A percentile compares a stretch with the other conserved stretches of the same genome.
phyloP scores from a whole-genome alignment of 345 rosid species.

The Brassica rapa region DNA sequence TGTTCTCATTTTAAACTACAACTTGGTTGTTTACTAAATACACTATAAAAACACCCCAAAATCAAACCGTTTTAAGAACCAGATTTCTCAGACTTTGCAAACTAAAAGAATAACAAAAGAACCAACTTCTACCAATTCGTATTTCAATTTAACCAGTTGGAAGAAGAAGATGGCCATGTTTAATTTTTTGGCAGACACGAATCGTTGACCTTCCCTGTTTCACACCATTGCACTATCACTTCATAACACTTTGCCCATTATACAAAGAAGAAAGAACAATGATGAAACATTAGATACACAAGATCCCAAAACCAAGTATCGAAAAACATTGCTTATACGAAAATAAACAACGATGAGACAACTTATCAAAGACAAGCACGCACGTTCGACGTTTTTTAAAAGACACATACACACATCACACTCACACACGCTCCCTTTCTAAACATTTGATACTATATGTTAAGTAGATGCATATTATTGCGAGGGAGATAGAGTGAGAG shows the following conservation, averaged over 20 bases:
- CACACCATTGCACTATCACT: background rate
- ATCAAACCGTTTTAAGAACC: background rate
- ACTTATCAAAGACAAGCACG: conserved; percentile 34
- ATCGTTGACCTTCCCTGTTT: conserved; percentile 2
- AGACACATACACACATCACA: conserved; percentile 14
- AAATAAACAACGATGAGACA: conserved; percentile 35
- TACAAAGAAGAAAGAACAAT: background rate
- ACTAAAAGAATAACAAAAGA: background rate
- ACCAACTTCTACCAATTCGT: background rate
- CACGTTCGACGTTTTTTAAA: conserved; percentile 29
- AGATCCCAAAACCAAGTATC: background rate
- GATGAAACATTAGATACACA: background rate
- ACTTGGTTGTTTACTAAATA: background rate
- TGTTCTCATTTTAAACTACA: background rate
- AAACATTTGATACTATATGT: conserved; percentile 20
- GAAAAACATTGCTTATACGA: conserved; percentile 28
- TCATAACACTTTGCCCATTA: background rate
- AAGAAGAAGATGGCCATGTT: background rate
- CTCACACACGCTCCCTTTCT: background rate
- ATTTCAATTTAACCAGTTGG: background rate
- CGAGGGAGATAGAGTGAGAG: background rate
- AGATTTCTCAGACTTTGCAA: background rate
- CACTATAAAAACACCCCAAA: background rate
- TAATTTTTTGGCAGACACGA: conserved; percentile 14
- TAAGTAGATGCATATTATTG: conserved; percentile 12